These are phyloP conservation scores for Stachybotrys elegans DNA, from an alignment of 2,329 filamentous ascomycete species.

Conservation along the genomic window DNA sequence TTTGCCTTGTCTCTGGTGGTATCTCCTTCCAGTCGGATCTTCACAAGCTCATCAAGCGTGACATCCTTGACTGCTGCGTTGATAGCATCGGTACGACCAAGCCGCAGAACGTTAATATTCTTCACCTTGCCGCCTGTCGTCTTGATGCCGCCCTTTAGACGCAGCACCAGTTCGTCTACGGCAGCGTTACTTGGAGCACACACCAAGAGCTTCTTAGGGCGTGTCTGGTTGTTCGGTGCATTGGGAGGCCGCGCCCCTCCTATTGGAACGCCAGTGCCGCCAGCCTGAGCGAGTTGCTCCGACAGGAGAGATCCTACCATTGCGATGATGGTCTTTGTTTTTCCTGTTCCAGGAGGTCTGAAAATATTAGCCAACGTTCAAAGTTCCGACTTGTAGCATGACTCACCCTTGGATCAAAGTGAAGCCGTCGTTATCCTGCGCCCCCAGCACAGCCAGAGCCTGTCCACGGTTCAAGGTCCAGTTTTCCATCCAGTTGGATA, in stretches of 20 bases:
- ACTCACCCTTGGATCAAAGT: slow-evolving; percentile 84
- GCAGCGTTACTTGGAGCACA: slow-evolving; percentile 99
- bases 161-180: slow-evolving; percentile 90
- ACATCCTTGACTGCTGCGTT: slow-evolving; percentile 86
- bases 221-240: slow-evolving; percentile 19
- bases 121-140: slow-evolving; percentile 67
- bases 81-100: slow-evolving; percentile 89
- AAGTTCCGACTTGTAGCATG: no score
- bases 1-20: slow-evolving; percentile 53
- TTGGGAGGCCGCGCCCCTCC: slow-evolving; percentile 23
- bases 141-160: slow-evolving; percentile 82
- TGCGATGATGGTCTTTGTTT: slow-evolving; percentile 96
- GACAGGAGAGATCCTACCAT: slow-evolving; percentile 79
- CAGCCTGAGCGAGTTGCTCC: slow-evolving; percentile 29
- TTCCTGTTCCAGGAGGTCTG: slow-evolving; percentile 89
- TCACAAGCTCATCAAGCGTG: slow-evolving; percentile 87
- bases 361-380: not conserved
- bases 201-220: slow-evolving; percentile 79
- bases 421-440: slow-evolving; percentile 93
- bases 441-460: slow-evolving; percentile 85
- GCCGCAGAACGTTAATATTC: slow-evolving; percentile 80
- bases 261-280: slow-evolving; percentile 25
- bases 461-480: slow-evolving; percentile 87
- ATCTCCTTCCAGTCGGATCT: slow-evolving; percentile 61
- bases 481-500: slow-evolving; percentile 64